Base-by-base conservation (phyloP, 1,284 basidiomycete species). In the Ceratobasidium papillatum region DNA sequence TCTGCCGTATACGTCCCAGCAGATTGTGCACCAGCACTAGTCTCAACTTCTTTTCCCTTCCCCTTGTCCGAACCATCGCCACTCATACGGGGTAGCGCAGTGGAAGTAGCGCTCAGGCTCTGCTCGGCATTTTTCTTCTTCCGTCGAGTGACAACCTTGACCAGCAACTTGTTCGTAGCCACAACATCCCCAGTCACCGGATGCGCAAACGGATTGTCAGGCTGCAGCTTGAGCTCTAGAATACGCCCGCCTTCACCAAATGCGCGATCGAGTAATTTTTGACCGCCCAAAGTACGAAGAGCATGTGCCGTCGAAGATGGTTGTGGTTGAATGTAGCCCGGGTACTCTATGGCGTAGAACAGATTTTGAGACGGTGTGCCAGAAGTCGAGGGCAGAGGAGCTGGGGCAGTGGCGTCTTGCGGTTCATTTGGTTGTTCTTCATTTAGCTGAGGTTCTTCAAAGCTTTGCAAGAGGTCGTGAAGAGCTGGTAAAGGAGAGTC, bases 311-410 rank as follows among this genome's bases (percentile, higher is more conserved):
- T 86, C 38, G 94, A 94, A 0, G 85, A 80, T 0, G 85, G 80
- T 11, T 80, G 77, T n/a, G 80, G 77, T 22, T 86, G 83, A 65
- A 98, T 90, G 77, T 94, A 94, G 71, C 94, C 94, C 7, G 95
- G 95, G 82, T 95, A 96, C 82, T 98, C 95, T 77, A 98, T 84
- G 2, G 94, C 91, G 79, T 92, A 93, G 81, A 90, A 92, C 89
- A 9, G 95, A 84, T 5, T 87, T 83, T 17, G 78, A 74, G 84
- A 83, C 9, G 83, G 84, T 7, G 54, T 87, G n/a, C 12, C 30
- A 54, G 64, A 54, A 19, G 49, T 36, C 3, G 64, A 47, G 25
- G 58, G 58, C 45, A 41, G 30, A n/a, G 52, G 66, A 8, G 54
- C 0, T 11, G 52, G 41, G 2, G 11, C 4, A 19, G 4, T 25